These are phyloP conservation scores for Trichoderma sp. DNA, from an alignment of 2,329 filamentous ascomycete genomes.

Conservation along the genomic window DNA sequence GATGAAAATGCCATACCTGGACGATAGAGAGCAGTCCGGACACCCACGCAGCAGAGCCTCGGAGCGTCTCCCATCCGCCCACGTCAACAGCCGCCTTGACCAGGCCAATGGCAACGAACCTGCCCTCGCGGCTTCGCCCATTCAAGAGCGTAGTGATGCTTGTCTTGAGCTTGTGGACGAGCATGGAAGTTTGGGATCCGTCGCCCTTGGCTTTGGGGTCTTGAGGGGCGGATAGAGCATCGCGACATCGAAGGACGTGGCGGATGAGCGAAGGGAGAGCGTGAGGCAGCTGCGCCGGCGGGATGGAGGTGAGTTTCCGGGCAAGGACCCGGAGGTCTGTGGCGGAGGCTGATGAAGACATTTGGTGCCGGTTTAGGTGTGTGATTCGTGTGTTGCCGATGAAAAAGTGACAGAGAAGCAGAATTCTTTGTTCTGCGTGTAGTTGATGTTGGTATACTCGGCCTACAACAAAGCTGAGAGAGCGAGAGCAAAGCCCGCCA, in stretches of 20 bases:
- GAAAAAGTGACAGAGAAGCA: neutral
- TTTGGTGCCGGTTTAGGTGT: neutral
- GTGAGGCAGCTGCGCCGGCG: constrained; percentile 71
- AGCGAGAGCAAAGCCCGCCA: neutral
- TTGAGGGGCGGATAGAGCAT: constrained; percentile 63
- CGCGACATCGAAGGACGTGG: constrained; percentile 59
- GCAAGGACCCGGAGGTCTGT: constrained; percentile 66
- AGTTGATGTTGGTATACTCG: neutral
- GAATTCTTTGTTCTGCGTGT: neutral
- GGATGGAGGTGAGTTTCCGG: constrained; percentile 69
- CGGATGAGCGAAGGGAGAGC: constrained; percentile 69
- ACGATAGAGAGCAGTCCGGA: constrained; percentile 73
- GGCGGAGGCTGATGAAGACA: constrained; percentile 39
- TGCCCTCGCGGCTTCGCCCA: constrained; percentile 71
- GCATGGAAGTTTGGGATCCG: constrained; percentile 64
- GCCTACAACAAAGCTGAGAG: neutral
- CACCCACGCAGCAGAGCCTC: constrained; percentile 74
- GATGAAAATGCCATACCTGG: constrained; percentile 52
- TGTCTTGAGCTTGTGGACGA: constrained; percentile 80
- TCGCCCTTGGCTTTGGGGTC: constrained; percentile 63
- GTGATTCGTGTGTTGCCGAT: neutral
- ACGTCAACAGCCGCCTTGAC: constrained; percentile 81
- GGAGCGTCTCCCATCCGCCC: constrained; percentile 80
- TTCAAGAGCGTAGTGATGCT: constrained; percentile 76
- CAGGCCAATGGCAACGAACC: constrained; percentile 76